These are phyloP conservation scores for Acanthamoeba healyi DNA, from an alignment of 208 protist species.

Conservation along the genomic window DNA sequence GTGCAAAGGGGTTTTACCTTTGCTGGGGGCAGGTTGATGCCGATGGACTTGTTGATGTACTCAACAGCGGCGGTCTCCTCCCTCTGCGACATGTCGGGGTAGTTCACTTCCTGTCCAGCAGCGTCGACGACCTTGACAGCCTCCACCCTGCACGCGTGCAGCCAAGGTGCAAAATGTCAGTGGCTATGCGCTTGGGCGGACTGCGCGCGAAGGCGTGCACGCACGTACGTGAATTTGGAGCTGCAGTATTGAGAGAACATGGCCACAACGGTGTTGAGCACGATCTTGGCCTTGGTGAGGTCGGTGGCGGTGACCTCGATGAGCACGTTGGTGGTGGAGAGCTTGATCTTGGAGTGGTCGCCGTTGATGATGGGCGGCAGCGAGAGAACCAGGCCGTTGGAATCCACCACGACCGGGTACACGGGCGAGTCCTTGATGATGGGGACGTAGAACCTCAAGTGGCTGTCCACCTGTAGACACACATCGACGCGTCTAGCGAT, in stretches of 20 bases:
- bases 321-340: slow-evolving; percentile 19
- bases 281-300: slow-evolving; percentile 18
- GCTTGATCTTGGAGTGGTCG: slow-evolving; percentile 25
- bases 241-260: slow-evolving; percentile 22
- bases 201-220: not conserved
- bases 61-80: slow-evolving; percentile 81
- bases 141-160: not conserved
- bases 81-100: slow-evolving; percentile 74
- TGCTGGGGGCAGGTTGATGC: slow-evolving; percentile 92
- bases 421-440: slow-evolving; percentile 17
- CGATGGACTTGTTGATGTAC: slow-evolving; percentile 94
- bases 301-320: slow-evolving; percentile 17
- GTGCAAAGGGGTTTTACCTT: slow-evolving; percentile 88
- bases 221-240: not conserved
- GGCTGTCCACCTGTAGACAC: not conserved
- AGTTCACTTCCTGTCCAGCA: not conserved
- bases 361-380: slow-evolving; percentile 22
- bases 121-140: not conserved
- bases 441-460: slow-evolving; percentile 16
- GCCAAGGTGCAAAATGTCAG: too few species aligned
- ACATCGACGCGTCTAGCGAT: too few species aligned
- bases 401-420: not conserved
- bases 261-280: not conserved
- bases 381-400: slow-evolving; percentile 1
- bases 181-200: not conserved